A percentile compares a stretch with the other conserved stretches of the same genome.
These are phyloP conservation scores for Mycena polygramma DNA, from an alignment of 768 basidiomycete genomes.

Conservation along the genomic window DNA sequence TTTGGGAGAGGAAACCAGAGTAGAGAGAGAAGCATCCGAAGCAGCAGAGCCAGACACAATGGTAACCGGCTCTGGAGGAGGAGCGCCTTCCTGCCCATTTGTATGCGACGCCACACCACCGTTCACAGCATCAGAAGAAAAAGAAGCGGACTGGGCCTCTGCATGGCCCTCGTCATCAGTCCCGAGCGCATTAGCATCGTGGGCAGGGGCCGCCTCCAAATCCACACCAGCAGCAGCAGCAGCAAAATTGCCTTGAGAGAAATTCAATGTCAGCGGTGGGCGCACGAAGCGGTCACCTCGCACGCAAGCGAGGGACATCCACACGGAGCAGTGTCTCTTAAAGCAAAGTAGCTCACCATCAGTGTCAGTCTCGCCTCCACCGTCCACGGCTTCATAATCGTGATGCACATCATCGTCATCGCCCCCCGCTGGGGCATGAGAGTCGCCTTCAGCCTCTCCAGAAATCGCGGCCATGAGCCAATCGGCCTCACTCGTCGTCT, in stretches of 20 bases:
- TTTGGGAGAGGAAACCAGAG: slow-evolving; percentile 47
- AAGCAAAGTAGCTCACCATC: slow-evolving; percentile 68
- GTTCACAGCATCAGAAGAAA: slow-evolving; percentile 40
- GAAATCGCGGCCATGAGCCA: slow-evolving; percentile 93
- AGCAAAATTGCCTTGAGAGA: slow-evolving; percentile 64
- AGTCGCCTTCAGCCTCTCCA: slow-evolving; percentile 71
- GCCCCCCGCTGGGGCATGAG: slow-evolving; percentile 49
- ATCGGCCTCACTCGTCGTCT: slow-evolving; percentile 84
- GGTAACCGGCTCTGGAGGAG: slow-evolving; percentile 42
- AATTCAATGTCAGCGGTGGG: slow-evolving; percentile 72
- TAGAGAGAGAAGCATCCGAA: slow-evolving; percentile 50
- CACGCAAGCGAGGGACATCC: slow-evolving; percentile 57
- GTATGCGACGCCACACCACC: slow-evolving; percentile 39
- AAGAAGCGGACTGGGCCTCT: slow-evolving; percentile 42
- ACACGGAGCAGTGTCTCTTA: slow-evolving; percentile 56
- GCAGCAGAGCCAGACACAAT: slow-evolving; percentile 35
- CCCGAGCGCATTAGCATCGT: slow-evolving; percentile 47
- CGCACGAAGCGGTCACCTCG: slow-evolving; percentile 63
- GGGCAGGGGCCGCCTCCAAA: slow-evolving; percentile 51
- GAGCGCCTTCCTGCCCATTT: slow-evolving; percentile 40
- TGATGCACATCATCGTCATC: slow-evolving; percentile 57
- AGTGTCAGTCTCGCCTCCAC: slow-evolving; percentile 47
- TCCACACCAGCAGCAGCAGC: slow-evolving; percentile 54
- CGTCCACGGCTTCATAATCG: slow-evolving; percentile 49
- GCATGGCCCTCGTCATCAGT: slow-evolving; percentile 38